Conservation (phyloP, 2,329 filamentous ascomycete species). For the Huntiella bhutanensis region DNA sequence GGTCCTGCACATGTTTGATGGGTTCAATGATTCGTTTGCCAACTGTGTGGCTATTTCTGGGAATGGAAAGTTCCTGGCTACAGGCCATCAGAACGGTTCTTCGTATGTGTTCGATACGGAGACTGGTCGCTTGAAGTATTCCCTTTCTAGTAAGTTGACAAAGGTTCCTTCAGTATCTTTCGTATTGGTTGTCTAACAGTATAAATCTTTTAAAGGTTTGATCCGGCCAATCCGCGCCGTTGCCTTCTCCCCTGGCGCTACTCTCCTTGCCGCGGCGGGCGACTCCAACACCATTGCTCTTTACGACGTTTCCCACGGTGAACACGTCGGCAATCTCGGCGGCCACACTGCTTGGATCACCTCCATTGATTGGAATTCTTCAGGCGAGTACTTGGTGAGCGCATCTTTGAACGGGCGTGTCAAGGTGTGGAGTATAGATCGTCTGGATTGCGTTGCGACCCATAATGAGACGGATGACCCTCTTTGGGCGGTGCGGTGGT, state of each 20-base stretch:
- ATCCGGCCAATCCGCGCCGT: constrained; percentile 45
- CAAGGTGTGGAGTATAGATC: constrained; percentile 88
- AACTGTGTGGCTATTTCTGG: constrained; percentile 63
- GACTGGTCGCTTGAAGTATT: constrained; percentile 67
- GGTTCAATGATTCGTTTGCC: constrained; percentile 62
- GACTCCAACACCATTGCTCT: constrained; percentile 77
- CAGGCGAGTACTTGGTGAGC: constrained; percentile 77
- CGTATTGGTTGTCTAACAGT: background rate
- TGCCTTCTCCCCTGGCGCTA: constrained; percentile 72
- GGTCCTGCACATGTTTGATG: constrained; percentile 55
- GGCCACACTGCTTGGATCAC: constrained; percentile 79
- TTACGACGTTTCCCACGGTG: constrained; percentile 81
- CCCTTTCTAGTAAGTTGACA: constrained; percentile 44
- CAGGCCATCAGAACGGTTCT: constrained; percentile 78
- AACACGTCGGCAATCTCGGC: constrained; percentile 70
- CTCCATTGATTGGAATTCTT: constrained; percentile 79
- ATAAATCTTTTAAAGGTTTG: background rate
- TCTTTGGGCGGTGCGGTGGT: constrained; percentile 69
- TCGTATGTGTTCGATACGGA: constrained; percentile 94
- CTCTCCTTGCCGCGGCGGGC: constrained; percentile 71
- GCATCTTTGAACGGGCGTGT: constrained; percentile 84
- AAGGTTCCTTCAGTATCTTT: background rate
- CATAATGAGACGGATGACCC: constrained; percentile 78
- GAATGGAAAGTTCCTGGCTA: constrained; percentile 74
- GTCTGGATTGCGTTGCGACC: constrained; percentile 70